A percentile compares a stretch with the other conserved stretches of the same genome.
Conservation (phyloP, 2,329 filamentous ascomycete genomes). For the Fonsecaea erecta region DNA sequence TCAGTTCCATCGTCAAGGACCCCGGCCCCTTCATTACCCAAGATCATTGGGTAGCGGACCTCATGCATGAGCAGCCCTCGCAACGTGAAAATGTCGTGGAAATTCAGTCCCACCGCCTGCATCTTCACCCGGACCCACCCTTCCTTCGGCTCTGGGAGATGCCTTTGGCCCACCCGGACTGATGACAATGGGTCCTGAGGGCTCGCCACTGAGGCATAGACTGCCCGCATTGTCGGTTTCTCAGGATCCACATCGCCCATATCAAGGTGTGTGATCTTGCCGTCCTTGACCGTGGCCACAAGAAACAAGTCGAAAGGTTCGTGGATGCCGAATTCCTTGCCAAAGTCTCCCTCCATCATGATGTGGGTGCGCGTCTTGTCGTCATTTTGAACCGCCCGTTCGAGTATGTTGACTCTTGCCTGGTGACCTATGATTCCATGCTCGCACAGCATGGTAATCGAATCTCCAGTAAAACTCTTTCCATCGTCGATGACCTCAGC, state of each 20-base stretch:
- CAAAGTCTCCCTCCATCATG: constrained; percentile 31
- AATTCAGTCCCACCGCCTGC: constrained; percentile 30
- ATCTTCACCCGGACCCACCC: constrained; percentile 29
- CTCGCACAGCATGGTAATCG: constrained; percentile 19
- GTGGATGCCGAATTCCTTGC: constrained; percentile 24
- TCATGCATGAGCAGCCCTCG: constrained; percentile 24
- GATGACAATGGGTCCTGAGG: constrained; percentile 26
- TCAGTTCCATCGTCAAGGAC: constrained; percentile 28
- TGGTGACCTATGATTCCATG: constrained; percentile 25
- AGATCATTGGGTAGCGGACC: constrained; percentile 29
- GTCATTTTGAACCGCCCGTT: constrained; percentile 12
- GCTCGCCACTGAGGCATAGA: constrained; percentile 25
- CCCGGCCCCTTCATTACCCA: constrained; percentile 31
- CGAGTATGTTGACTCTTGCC: constrained; percentile 14
- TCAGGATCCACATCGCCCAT: constrained; percentile 25
- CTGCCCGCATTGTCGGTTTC: constrained; percentile 22
- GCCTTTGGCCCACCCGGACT: constrained; percentile 17
- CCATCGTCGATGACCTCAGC: constrained; percentile 29
- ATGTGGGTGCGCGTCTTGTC: constrained; percentile 20
- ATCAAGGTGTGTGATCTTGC: constrained; percentile 25
- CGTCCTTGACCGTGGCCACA: constrained; percentile 13
- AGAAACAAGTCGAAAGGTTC: constrained; percentile 30
- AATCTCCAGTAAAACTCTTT: constrained; percentile 26
- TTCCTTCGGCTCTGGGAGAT: constrained; percentile 17
- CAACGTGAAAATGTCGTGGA: constrained; percentile 31